Base-by-base conservation (phyloP, 1,139 yeast genomes). In the Chernovozyma sophiae-reginae region DNA sequence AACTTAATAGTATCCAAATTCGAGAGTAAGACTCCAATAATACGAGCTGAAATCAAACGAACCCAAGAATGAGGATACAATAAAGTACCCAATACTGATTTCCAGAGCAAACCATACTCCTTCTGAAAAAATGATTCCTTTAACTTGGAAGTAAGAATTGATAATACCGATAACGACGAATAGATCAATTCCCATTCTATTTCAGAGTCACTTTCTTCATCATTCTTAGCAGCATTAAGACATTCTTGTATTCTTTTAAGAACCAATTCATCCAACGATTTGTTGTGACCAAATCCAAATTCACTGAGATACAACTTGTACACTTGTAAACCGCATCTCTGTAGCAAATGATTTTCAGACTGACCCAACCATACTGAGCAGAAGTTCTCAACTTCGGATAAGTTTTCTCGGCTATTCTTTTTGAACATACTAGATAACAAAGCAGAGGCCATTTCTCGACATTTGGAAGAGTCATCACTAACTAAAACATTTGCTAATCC, bases 61-160 rank as follows among this genome's bases (percentile, higher is more conserved):
- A 90, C 84, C 97, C 97, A 90, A 0, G 95, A 73, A 56, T 90
- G 97, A 2, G 97, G 97, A 56, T 77, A 92, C 36, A 90, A 64
- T 43, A 89, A 65, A 19, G 79, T 63, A 11, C 71, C 72, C 22
- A 78, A 67, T 4, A 84, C 62, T 16, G 62, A 58, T 11, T 55
- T 51, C 92, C 94, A 84, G 11, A 75, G 48, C 1, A 32, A 33
- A 26, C 58, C 65, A 47, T 58, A 71, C 2, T 39, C 40, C 2
- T 43, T 36, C 16, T 43, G 49, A 19, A 72, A 59, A 40, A 71
- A 70, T 1, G 52, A 46, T 13, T 56, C 58, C 30, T 58, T 60
- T 34, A 57, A 46, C 10, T 50, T 49, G 7, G 56, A 42, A 32
- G 74, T 62, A 20, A 69, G 56, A 1, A 68, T 59, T 13, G 72